Percentiles rank a stretch among this genome's conserved stretches.
phyloP scores from a whole-genome alignment of 345 rosid genomes.

The Cochlearia excelsa region DNA sequence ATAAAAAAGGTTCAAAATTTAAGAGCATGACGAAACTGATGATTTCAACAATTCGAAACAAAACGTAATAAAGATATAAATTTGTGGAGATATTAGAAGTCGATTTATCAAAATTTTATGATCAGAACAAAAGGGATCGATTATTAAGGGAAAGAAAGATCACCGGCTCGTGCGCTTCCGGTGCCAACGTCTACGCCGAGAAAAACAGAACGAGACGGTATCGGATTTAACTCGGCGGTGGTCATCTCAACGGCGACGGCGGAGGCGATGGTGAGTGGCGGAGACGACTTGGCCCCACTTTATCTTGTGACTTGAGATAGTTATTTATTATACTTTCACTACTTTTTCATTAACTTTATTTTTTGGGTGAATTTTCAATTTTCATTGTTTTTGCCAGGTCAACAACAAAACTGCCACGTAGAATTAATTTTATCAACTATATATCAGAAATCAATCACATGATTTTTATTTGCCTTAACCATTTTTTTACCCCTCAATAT shows the following conservation, averaged over 20 bases:
- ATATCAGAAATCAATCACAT: too few relatives aligned
- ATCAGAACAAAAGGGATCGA: neutral
- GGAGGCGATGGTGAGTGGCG: neutral
- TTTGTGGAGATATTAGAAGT: too few relatives aligned
- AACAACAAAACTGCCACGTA: too few relatives aligned
- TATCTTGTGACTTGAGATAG: neutral
- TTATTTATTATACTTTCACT: neutral
- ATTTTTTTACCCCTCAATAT: too few relatives aligned
- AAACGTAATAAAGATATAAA: too few relatives aligned
- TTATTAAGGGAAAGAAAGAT: constrained; percentile 4
- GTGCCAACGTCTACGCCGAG: constrained; percentile 98
- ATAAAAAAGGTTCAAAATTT: too few relatives aligned
- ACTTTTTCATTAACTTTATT: neutral
- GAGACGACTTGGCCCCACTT: neutral
- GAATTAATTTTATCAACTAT: too few relatives aligned
- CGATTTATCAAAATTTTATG: neutral
- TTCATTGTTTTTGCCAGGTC: too few relatives aligned
- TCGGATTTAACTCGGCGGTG: constrained; percentile 32
- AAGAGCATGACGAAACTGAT: too few relatives aligned
- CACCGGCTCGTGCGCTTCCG: constrained; percentile 97
- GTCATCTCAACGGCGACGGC: constrained; percentile 38
- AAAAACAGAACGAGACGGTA: constrained; percentile 49
- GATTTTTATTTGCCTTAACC: too few relatives aligned
- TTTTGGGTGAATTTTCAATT: neutral
- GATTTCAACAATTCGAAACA: too few relatives aligned